Percentiles rank a stretch among this genome's conserved stretches.
phyloP scores from a whole-genome alignment of 2,329 filamentous ascomycete species.

The Claviceps maximensis region DNA sequence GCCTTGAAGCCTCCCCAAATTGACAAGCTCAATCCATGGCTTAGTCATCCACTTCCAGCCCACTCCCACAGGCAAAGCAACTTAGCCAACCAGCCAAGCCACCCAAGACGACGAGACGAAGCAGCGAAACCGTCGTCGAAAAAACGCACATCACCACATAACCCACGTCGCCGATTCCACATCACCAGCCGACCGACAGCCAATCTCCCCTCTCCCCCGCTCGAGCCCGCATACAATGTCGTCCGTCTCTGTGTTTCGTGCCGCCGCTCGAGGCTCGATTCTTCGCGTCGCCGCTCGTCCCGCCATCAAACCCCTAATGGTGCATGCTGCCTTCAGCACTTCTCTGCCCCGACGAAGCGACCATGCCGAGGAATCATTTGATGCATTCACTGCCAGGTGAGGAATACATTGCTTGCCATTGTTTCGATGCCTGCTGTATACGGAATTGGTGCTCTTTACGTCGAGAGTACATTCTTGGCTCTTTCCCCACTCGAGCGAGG shows the following conservation, averaged over 20 bases:
- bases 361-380: constrained; percentile 92
- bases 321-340: constrained; percentile 51
- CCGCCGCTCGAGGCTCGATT: constrained; percentile 55
- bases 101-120: constrained; percentile 1
- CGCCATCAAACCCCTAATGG: constrained; percentile 40
- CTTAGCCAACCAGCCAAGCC: constrained; percentile 9
- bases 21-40: constrained; percentile 10
- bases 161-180: constrained; percentile 5
- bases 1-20: neutral
- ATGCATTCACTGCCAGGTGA: constrained; percentile 97
- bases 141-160: constrained; percentile 10
- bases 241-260: constrained; percentile 55
- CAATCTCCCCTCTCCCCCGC: constrained; percentile 2
- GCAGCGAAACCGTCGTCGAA: constrained; percentile 16
- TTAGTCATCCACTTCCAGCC: constrained; percentile 21
- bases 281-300: constrained; percentile 50
- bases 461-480: neutral
- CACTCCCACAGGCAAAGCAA: constrained; percentile 12
- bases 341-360: constrained; percentile 39
- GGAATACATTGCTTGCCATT: constrained; percentile 13
- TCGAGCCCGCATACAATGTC: constrained; percentile 36
- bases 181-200: neutral
- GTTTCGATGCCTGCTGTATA: neutral
- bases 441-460: neutral
- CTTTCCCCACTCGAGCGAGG: neutral